Conservation (phyloP, 75 land plant genomes). For the Selaginella tamariscina region DNA sequence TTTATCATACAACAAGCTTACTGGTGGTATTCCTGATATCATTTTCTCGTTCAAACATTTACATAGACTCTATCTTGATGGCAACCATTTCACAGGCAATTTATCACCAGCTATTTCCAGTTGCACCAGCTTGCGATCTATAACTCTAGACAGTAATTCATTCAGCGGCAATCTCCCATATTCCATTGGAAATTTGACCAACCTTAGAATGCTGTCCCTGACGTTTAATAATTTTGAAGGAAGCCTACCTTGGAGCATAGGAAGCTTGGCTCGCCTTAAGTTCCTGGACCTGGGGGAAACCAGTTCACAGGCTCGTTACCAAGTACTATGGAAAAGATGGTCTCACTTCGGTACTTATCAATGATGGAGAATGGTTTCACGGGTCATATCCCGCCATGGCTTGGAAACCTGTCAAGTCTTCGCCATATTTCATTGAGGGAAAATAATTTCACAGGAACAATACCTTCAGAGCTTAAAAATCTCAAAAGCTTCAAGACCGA, state of each 20-base stretch:
- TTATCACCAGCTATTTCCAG: not conserved
- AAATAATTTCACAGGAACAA: slow-evolving; percentile 2
- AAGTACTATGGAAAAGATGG: not conserved
- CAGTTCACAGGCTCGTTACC: slow-evolving; percentile 3
- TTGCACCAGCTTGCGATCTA: slow-evolving; percentile 2
- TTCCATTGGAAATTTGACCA: slow-evolving; percentile 1
- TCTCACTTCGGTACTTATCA: not conserved
- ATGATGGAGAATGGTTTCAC: not conserved
- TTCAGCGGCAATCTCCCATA: not conserved
- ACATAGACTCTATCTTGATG: not conserved
- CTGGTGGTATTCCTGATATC: not conserved
- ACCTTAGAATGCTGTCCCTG: slow-evolving; percentile 1
- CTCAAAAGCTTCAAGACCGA: not conserved
- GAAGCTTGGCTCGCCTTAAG: slow-evolving; percentile 6
- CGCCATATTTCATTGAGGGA: not conserved
- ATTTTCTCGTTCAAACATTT: not conserved
- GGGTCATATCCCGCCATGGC: slow-evolving; percentile 3
- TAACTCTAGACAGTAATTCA: not conserved
- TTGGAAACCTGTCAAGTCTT: not conserved
- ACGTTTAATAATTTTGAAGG: not conserved
- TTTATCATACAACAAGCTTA: not conserved
- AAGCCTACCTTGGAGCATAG: not conserved
- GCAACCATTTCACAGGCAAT: not conserved
- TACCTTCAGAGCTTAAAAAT: not conserved
- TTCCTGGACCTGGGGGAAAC: not conserved